Percentiles rank a stretch among this genome's conserved stretches.
phyloP scores from a whole-genome alignment of 208 protist genomes.

The Trypanosoma cruzi region DNA sequence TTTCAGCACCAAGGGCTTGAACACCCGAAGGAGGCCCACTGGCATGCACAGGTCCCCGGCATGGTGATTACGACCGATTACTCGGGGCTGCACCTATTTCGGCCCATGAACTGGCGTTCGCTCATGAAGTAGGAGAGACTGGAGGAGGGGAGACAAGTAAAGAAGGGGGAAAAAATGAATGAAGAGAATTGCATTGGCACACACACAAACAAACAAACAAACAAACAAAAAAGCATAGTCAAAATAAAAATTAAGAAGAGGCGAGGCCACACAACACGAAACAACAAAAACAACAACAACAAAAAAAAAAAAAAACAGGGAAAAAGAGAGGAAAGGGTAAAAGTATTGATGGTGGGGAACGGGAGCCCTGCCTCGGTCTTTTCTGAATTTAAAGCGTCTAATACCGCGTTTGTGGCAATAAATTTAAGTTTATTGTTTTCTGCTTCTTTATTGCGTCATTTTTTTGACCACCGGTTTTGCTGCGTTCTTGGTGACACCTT shows the following conservation, averaged over 20 bases:
- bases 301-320: neutral
- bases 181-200: no score
- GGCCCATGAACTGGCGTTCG: constrained; percentile 95
- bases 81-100: constrained; percentile 97
- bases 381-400: no score
- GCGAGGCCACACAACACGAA: neutral
- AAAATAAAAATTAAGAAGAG: neutral
- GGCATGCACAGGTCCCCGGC: constrained; percentile 97
- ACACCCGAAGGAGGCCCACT: constrained; percentile 98
- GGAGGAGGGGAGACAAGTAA: constrained; percentile 5
- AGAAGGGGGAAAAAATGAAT: neutral
- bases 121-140: constrained; percentile 71
- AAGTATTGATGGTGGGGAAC: neutral
- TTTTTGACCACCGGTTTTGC: no score
- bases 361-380: neutral
- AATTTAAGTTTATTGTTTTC: no score
- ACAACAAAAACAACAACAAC: constrained; percentile 1
- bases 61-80: constrained; percentile 96
- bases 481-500: no score
- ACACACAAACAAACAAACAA: constrained; percentile 5
- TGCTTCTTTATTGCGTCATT: no score
- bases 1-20: constrained; percentile 98
- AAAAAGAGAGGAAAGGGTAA: neutral
- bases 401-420: no score
- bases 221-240: constrained; percentile 4